These are phyloP conservation scores for Penicillium argentinense DNA, from an alignment of 495 filamentous ascomycete genomes.

Conservation along the genomic window DNA sequence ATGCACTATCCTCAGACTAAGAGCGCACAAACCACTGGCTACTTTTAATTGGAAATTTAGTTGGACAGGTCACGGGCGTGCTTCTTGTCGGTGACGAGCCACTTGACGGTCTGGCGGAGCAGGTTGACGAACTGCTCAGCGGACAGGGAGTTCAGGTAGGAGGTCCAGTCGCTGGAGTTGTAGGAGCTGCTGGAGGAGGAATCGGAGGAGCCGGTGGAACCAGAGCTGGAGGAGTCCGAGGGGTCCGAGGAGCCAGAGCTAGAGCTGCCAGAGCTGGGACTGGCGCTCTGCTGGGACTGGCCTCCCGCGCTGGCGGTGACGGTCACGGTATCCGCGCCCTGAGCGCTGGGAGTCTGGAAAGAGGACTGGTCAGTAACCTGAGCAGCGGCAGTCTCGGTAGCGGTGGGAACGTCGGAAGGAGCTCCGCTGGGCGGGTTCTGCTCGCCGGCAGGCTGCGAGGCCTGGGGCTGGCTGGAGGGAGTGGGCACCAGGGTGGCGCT, in stretches of 20 bases:
- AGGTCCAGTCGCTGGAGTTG: constrained; percentile 26
- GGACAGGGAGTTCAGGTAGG: constrained; percentile 40
- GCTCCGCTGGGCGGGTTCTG: constrained; percentile 4
- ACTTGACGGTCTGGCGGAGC: constrained; percentile 35
- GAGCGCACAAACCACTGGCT: too few species aligned
- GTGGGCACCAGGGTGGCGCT: constrained; percentile 6
- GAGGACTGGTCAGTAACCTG: constrained; percentile 15
- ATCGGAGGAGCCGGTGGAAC: constrained; percentile 3
- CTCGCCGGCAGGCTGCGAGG: constrained; percentile 12
- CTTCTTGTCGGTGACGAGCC: constrained; percentile 39
- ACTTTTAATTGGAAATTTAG: constrained; percentile 14
- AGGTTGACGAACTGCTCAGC: constrained; percentile 37
- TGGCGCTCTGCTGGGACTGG: constrained; percentile 21
- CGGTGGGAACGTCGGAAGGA: constrained; percentile 11
- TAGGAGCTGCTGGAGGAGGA: constrained; percentile 9
- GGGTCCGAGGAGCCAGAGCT: constrained; percentile 10
- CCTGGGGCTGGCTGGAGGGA: constrained; percentile 5
- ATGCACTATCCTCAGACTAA: too few species aligned
- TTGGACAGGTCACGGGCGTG: constrained; percentile 36
- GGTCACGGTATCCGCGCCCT: constrained; percentile 12
- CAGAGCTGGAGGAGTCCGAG: constrained; percentile 2
- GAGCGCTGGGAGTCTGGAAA: constrained; percentile 21
- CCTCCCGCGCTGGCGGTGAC: constrained; percentile 20
- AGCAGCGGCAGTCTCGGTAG: constrained; percentile 18
- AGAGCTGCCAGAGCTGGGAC: constrained; percentile 12